Evolutionary conservation across 495 filamentous ascomycete species (phyloP).

Genomic region (Neurospora sp.): DNA sequence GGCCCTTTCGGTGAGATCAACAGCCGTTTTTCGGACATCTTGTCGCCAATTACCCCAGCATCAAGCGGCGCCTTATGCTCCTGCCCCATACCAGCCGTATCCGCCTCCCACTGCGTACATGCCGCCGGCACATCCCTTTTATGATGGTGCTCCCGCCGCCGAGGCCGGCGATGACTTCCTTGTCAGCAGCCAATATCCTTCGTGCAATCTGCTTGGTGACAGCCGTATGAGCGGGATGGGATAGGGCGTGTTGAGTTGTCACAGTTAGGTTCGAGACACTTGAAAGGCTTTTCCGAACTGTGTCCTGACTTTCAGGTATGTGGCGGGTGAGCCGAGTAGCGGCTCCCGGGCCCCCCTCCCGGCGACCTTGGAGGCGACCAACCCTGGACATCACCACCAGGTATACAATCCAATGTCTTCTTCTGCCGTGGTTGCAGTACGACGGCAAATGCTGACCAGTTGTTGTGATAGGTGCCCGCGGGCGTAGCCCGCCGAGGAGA

Average conservation of each 20-base stretch:
- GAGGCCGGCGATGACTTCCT: background rate
- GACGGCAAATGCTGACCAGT: background rate
- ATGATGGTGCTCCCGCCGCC: too few species aligned
- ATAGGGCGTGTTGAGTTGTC: too few species aligned
- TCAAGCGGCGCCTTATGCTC: constrained; percentile 21
- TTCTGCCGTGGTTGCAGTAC: background rate
- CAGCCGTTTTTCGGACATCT: too few species aligned
- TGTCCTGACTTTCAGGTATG: too few species aligned
- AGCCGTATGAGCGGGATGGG: background rate
- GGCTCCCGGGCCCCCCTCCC: background rate
- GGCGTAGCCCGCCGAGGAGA: background rate
- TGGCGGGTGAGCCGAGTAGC: background rate
- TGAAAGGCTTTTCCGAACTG: too few species aligned
- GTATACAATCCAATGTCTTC: background rate
- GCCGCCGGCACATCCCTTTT: constrained; percentile 4
- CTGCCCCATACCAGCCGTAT: constrained; percentile 16
- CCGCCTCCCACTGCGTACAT: background rate
- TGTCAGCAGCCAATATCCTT: background rate
- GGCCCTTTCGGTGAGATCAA: too few species aligned
- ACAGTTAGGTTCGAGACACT: too few species aligned
- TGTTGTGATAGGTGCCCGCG: background rate
- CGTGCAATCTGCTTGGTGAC: background rate
- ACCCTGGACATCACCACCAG: background rate
- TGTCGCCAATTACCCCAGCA: too few species aligned
- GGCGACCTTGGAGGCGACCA: background rate